phyloP scores from a whole-genome alignment of 495 filamentous ascomycete species.

The Trichoderma gamsii region DNA sequence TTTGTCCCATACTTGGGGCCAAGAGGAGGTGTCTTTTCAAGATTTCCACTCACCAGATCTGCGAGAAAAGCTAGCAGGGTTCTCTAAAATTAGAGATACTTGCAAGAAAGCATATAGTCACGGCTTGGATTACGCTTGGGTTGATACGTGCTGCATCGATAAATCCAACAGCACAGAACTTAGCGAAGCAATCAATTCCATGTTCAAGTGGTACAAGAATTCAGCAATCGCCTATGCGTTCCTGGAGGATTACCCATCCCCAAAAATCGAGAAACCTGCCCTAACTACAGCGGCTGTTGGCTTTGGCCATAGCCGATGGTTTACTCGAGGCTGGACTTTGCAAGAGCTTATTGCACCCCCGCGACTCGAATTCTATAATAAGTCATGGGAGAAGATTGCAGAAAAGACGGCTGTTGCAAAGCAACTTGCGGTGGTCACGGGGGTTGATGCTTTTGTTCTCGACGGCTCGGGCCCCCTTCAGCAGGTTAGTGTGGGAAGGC shows the following conservation, averaged over 20 bases:
- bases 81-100: constrained; percentile 24
- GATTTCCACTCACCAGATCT: constrained; percentile 15
- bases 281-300: not conserved
- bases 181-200: constrained; percentile 37
- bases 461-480: constrained; percentile 15
- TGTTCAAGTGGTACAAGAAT: constrained; percentile 35
- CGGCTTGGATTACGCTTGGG: constrained; percentile 29
- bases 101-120: constrained; percentile 21
- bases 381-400: constrained; percentile 18
- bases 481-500: constrained; percentile 22
- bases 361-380: constrained; percentile 20
- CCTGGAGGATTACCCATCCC: constrained; percentile 27
- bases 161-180: constrained; percentile 37
- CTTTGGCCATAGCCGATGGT: constrained; percentile 31
- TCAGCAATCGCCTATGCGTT: constrained; percentile 33
- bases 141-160: constrained; percentile 38
- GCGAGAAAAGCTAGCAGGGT: constrained; percentile 16
- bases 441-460: constrained; percentile 21
- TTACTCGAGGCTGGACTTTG: constrained; percentile 36
- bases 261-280: not conserved
- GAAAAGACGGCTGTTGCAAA: constrained; percentile 19
- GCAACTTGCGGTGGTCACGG: constrained; percentile 20
- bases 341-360: constrained; percentile 29
- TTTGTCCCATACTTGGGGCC: constrained; percentile 22
- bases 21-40: constrained; percentile 23